These are phyloP conservation scores for Zygosaccharomyces lentus DNA, from an alignment of 805 yeast genomes.

Conservation along the genomic window DNA sequence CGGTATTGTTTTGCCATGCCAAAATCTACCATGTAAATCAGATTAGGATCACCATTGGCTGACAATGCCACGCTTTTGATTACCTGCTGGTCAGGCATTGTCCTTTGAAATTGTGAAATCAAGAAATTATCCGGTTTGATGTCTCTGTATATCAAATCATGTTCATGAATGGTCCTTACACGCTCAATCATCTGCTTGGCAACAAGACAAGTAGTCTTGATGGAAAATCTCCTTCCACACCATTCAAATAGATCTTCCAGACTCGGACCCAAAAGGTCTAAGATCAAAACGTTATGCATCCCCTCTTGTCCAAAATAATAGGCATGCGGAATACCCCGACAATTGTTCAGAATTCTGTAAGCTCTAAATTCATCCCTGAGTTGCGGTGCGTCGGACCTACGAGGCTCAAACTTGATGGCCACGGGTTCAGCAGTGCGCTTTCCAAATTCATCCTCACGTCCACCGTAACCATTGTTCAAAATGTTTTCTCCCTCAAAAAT, in stretches of 20 bases:
- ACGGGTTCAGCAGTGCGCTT: conserved; percentile 38
- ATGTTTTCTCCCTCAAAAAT: conserved; percentile 78
- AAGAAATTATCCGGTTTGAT: conserved; percentile 81
- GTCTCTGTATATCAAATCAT: conserved; percentile 73
- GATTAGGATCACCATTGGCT: conserved; percentile 55
- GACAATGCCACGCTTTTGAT: conserved; percentile 45
- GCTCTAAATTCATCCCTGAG: conserved; percentile 77
- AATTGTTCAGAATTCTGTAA: conserved; percentile 63
- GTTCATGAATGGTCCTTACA: conserved; percentile 70
- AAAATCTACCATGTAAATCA: conserved; percentile 71
- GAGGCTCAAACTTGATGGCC: conserved; percentile 77
- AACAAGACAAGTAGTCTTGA: conserved; percentile 67
- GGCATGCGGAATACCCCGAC: conserved; percentile 75
- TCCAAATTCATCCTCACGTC: conserved; percentile 12
- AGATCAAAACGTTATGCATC: conserved; percentile 68
- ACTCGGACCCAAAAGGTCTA: conserved; percentile 76
- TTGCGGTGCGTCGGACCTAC: conserved; percentile 81
- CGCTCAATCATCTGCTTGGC: conserved; percentile 75
- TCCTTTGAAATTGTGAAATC: conserved; percentile 39
- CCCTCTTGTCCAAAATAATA: conserved; percentile 86
- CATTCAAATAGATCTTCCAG: conserved; percentile 81
- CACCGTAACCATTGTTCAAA: conserved; percentile 43
- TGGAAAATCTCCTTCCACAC: conserved; percentile 74
- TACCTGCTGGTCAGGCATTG: conserved; percentile 16
- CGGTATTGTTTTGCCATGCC: conserved; percentile 87